Evolutionary conservation across 495 filamentous ascomycete genomes (phyloP), one percentile per base, ranked within the genome.

Genomic region (Patellaria atrata): DNA sequence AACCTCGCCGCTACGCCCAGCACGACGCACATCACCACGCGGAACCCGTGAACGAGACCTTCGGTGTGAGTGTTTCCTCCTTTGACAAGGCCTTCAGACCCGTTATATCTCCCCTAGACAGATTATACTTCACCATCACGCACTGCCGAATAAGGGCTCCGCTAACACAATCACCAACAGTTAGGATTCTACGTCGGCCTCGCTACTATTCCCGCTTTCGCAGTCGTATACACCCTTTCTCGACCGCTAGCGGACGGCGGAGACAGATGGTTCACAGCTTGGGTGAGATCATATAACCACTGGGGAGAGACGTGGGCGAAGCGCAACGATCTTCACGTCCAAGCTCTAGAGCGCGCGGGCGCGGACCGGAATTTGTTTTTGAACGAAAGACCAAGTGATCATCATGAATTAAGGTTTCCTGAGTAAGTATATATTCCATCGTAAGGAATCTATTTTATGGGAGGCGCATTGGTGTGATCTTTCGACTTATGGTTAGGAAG

Each of bases 291-390:
- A 6, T 82, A 68, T 46, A 48, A 53, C 13, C 38, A 58, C 22
- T 55, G 53, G 24, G 44, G 56, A 20, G 58, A 75, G 41, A 45
- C 62, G 3, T 77, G 66, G 52, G 67, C 68, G 46, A 54, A 67
- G 45, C 61, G 68, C 31, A 82, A 80, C 48, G 60, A 62, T 17
- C 48, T 77, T 36, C 79, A 77, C 50, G 75, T 71, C 4, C 56
- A 54, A 22, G 65, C 70, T 45, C 53, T 82, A 32, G 77, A 83
- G 62, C 74, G 75, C 57, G 79, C 78, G 14, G 80, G 70, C 14
- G 50, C 59, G 30, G 76, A 84, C 53, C 61, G 71, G 48, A 69
- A 74, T 45, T 51, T 85, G 47, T 80, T 81, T 46, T 55, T 67
- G 27, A 70, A 66, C 50, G 60, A 68, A 37, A 57, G 47, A 20